Evolutionary conservation across 1,284 basidiomycete genomes (phyloP).

Genomic region (Sporisorium exsertum): DNA sequence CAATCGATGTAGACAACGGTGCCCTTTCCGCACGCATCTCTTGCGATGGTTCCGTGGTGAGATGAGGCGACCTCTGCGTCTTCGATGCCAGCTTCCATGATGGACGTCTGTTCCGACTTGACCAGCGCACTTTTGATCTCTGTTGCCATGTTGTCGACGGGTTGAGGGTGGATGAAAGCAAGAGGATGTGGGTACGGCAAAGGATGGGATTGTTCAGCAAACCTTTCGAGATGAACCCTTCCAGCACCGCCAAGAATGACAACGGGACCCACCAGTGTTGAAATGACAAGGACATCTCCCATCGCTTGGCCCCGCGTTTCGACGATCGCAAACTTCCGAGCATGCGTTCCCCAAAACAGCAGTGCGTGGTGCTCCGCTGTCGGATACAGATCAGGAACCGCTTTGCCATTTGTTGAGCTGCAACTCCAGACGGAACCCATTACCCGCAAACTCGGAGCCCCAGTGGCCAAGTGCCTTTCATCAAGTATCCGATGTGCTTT

Average conservation of each 20-base stretch:
- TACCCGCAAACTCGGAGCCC: no score
- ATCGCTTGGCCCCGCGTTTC: background rate
- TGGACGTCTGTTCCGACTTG: slow-evolving; percentile 7
- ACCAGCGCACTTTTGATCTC: background rate
- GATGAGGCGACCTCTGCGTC: background rate
- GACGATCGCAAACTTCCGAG: background rate
- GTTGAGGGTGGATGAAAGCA: background rate
- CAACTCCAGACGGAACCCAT: background rate
- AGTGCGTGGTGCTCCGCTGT: background rate
- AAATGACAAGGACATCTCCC: background rate
- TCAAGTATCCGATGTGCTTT: background rate
- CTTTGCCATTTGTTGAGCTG: background rate
- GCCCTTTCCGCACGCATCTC: background rate
- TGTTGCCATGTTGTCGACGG: background rate
- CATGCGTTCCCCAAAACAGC: background rate
- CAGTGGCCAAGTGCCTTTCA: background rate
- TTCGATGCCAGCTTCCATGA: background rate
- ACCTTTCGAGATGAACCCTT: background rate
- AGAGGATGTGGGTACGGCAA: background rate
- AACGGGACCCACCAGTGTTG: background rate
- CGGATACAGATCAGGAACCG: background rate
- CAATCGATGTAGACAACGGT: slow-evolving; percentile 40
- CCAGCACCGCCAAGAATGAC: background rate
- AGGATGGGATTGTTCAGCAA: background rate
- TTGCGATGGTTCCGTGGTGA: background rate